Base-by-base conservation (phyloP, 2,329 filamentous ascomycete genomes). In the Cladorrhinum sp. region DNA sequence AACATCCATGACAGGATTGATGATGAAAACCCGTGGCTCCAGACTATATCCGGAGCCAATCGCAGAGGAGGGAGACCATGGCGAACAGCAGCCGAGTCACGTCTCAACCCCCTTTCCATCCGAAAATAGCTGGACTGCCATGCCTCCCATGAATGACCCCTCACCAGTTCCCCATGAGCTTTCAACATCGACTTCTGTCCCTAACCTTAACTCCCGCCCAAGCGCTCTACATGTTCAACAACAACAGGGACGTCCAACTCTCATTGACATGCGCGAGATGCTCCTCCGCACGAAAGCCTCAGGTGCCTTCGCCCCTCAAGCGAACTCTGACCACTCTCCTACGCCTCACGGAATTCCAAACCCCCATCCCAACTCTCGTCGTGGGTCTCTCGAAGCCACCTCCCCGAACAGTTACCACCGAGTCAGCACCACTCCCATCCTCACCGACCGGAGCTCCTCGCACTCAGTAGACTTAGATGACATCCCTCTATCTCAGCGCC, bases 401-500 rank as follows among this genome's bases (percentile, higher is more conserved):
- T 55, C 57, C 29, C 9, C 62, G 36, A 20, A 59, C 49, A 61
- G 62, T 55, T 57, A 58, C 54, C 25, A 57, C 13, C 13, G n/a
- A n/a, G 18, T 29, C 7, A 36, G 38, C 27, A 48, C 29, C 29
- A 32, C 51, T 10, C 27, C 27, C 18, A 23, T 51, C n/a, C 12
- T 48, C 7, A 6, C 38, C n/a, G 16, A 41, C 36, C 45, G 56
- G 41, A 36, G 57, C 53, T 24, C 50, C 22, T 49, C 70, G 20
- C 69, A 24, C 23, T 22, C 32, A 16, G 16, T 77, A 18, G 82
- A 85, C 65, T 77, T 81, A 1, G 90, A 93, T 62, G 84, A 92
- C 59, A 79, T 93, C 65, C 87, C 90, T 0, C 79, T 95, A 18
- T 88, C 85, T 48, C 84, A 89, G 67, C 86, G 90, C 49, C 82